Base-by-base conservation (phyloP, 1,284 basidiomycete genomes). In the Pseudozyma hubeiensis region DNA sequence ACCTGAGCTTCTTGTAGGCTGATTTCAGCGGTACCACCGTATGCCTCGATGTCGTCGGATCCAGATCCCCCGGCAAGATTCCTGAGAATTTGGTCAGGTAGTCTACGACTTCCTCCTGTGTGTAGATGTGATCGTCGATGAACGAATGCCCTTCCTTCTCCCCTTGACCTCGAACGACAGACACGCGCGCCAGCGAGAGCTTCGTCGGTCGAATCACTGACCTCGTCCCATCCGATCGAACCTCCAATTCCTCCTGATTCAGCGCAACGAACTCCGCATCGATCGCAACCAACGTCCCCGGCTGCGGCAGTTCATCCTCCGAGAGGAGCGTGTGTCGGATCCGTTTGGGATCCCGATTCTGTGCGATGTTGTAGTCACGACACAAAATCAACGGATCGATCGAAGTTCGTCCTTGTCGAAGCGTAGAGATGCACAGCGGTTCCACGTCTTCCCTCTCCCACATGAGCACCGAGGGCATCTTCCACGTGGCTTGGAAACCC, bases 241-340 rank as follows among this genome's bases (percentile, higher is more conserved):
- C 92, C 84, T 99, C 96, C 29, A 91, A 91, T 84, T 99, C 96
- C 86, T 98, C 96, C 90, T 93, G 79, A 84, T 98, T 94, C 87
- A 99, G 91, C 16, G 91, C 92, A 7, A 99, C 95, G 83, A 99
- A 99, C 84, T 99, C 97, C 2, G 97, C 94, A 82, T 99, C 97
- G 71, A 99, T 98, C 2, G 95, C 90, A 19, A 99, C 90, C 46
- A 97, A 86, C 4, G 92, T 95, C 3, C 94, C 96, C 0, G 77
- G 69, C 10, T 91, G 90, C 0, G 94, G 96, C 17, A 97, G 85
- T 84, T 98, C 96, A n/a, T 91, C 89, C 16, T 86, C 85, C 3
- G 86, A 84, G 31, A 98, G 86, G 39, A 89, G 87, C 67, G 91
- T 89, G 78, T 98, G 95, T 81, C 92, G 92, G 79, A 96, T 90